Base-by-base conservation (phyloP, 2,329 filamentous ascomycete genomes). In the Aspergillus hiratsukae region DNA sequence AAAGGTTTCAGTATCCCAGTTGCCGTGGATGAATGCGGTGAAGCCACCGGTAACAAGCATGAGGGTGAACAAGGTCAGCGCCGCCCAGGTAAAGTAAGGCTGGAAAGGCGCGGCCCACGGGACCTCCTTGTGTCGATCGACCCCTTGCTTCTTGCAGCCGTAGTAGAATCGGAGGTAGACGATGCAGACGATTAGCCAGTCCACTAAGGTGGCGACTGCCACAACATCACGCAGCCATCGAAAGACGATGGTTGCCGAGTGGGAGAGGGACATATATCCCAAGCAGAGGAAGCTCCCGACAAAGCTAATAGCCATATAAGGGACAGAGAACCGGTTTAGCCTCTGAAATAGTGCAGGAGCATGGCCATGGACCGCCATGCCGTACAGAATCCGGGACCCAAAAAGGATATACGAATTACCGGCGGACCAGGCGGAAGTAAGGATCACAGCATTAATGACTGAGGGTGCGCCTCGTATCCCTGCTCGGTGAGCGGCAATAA, bases 41-140 rank as follows among this genome's bases (percentile, higher is more conserved):
- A 89, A 90, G 1, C 87, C 87, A 61, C 87, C 88, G 59, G 87
- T 84, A 5, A 90, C 70, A 2, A 81, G 84, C 8, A 90, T 75
- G 19, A 88, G 70, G 1, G 70, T 65, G 28, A 88, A 80, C 43
- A 85, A 67, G 19, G 80, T 65, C 0, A 88, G 79, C 6, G 79
- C 75, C 43, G 78, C 72, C 66, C 79, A 89, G 0, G 85, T 79
- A 3, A 81, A 80, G 66, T 85, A 88, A 0, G 86, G 80, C 61
- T 82, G 80, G 1, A 81, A 64, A 14, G 65, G 65, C 9, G 74
- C 77, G 14, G 70, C 71, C 59, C 78, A 83, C 0, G 81, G 78
- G 2, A 82, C 68, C 14, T 71, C 49, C 0, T n/a, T 51, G 31
- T 17, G 31, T 3, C 61, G 60, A 17, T 61, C 52, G 17, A 80